Evolutionary conservation across 2,329 filamentous ascomycete species (phyloP), one percentile per base, ranked within the genome.

Genomic region (Aspergillus eucalypticola): DNA sequence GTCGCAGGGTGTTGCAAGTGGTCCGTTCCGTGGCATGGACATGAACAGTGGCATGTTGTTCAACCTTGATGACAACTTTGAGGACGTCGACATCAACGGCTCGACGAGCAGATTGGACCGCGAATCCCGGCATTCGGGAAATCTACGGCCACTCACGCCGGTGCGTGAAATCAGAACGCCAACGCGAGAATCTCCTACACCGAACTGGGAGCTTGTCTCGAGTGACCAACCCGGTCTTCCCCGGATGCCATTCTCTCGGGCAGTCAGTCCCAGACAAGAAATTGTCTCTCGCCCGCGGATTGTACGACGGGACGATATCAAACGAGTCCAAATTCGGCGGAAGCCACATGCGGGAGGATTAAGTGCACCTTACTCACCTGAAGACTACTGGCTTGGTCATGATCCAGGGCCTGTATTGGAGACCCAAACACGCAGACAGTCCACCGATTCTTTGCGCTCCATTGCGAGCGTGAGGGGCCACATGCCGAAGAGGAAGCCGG

Each of bases 221-320:
- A 32, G 32, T 21, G 59, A 42, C 11, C 42, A 44, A 39, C 51
- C 56, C 5, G 66, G 59, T 54, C 71, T 68, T 27, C 64, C 68
- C 27, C 60, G 64, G 44, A 63, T 65, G 19, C 63, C 67, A 53
- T 59, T 62, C 3, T 62, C 67, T 19, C 62, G 60, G 29, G 58
- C 64, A 1, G 60, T 71, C 19, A 71, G 64, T 7, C 66, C 68
- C 39, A 65, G 68, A 8, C 66, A 69, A 19, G 73, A 77, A 50
- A 69, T 71, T 3, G 59, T 74, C 10, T 72, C 74, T 2, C 63
- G 69, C 15, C 75, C 72, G 11, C 72, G 72, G n/a, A 69, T 71
- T 15, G 67, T 75, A 15, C 65, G 68, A 8, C 58, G 65, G 10
- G 69, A 75, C 27, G 71, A 74, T 53, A 75, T 75, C 32, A 74